These are phyloP conservation scores for Selaginella moellendorffii DNA, from an alignment of 75 land plant species.

Conservation along the genomic window DNA sequence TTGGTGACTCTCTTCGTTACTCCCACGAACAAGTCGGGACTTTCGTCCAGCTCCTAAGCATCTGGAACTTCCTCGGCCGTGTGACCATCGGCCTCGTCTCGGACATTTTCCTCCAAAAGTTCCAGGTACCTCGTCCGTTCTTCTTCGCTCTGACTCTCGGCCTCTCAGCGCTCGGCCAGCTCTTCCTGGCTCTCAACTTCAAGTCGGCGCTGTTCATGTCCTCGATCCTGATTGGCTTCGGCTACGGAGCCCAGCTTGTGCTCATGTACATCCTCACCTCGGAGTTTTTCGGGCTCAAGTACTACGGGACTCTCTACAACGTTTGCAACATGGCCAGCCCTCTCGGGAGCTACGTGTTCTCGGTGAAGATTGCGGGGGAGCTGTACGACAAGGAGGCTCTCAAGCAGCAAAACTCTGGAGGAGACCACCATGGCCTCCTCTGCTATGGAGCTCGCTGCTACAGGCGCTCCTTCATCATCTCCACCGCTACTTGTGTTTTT, in stretches of 20 bases:
- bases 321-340: too few species aligned
- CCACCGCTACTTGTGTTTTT: too few species aligned
- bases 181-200: slow-evolving; percentile 26
- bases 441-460: too few species aligned
- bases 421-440: too few species aligned
- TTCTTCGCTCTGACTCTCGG: slow-evolving; percentile 10
- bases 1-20: slow-evolving; percentile 49
- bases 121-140: slow-evolving; percentile 6
- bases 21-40: slow-evolving; percentile 27
- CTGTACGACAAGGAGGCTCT: too few species aligned
- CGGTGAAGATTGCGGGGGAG: too few species aligned
- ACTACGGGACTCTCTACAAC: slow-evolving; percentile 45
- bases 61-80: slow-evolving; percentile 62
- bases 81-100: slow-evolving; percentile 41
- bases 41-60: slow-evolving; percentile 51
- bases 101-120: slow-evolving; percentile 15
- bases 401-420: too few species aligned
- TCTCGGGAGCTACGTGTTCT: too few species aligned
- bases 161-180: slow-evolving; percentile 22
- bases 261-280: slow-evolving; percentile 40
- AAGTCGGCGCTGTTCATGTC: slow-evolving; percentile 29
- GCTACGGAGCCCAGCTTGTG: slow-evolving; percentile 38
- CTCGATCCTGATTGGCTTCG: slow-evolving; percentile 38
- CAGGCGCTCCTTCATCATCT: too few species aligned
- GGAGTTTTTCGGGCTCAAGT: slow-evolving; percentile 49